Percentiles rank a stretch among this genome's conserved stretches.
Evolutionary conservation across 306 rosid genomes (phyloP).

Genomic region (Datisca glomerata): DNA sequence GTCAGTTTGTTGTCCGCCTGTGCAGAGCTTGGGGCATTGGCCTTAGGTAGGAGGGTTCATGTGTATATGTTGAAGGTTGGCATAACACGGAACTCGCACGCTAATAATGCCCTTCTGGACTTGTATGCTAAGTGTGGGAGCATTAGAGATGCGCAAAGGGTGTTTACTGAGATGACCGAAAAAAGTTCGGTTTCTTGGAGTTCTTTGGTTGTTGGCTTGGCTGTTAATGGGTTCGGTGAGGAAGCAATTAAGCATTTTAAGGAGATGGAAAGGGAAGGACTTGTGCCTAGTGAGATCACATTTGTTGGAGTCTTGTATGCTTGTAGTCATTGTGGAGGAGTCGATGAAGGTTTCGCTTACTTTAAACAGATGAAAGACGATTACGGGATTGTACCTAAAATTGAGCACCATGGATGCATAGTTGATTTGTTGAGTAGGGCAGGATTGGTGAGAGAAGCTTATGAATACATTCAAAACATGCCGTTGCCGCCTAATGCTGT

Average conservation of each 20-base stretch:
- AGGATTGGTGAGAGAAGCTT: conserved; percentile 25
- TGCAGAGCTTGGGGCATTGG: conserved; percentile 34
- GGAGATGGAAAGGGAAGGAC: conserved; percentile 17
- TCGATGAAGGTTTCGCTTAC: conserved; percentile 28
- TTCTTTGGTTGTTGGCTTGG: conserved; percentile 30
- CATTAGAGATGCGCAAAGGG: conserved; percentile 18
- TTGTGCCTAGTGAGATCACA: conserved; percentile 27
- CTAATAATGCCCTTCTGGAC: conserved; percentile 26
- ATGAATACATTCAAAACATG: conserved; percentile 22
- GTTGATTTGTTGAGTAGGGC: conserved; percentile 35
- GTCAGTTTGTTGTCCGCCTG: conserved; percentile 34
- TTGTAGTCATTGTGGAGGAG: conserved; percentile 35
- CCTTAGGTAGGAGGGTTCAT: conserved; percentile 29
- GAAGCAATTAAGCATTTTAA: conserved; percentile 26
- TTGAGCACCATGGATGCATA: conserved; percentile 33
- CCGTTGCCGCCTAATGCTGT: conserved; percentile 26
- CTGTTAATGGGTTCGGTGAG: conserved; percentile 30
- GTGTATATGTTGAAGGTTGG: conserved; percentile 27
- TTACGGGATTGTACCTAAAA: conserved; percentile 22
- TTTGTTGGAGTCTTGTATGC: conserved; percentile 40
- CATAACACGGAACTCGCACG: conserved; percentile 11
- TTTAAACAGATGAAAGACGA: conserved; percentile 26
- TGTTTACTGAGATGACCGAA: conserved; percentile 22
- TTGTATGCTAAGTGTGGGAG: conserved; percentile 34
- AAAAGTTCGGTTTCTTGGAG: conserved; percentile 32